Evolutionary conservation across 176 grass and related monocot genomes (phyloP).

Genomic region (Cenchrus fungigraminus): DNA sequence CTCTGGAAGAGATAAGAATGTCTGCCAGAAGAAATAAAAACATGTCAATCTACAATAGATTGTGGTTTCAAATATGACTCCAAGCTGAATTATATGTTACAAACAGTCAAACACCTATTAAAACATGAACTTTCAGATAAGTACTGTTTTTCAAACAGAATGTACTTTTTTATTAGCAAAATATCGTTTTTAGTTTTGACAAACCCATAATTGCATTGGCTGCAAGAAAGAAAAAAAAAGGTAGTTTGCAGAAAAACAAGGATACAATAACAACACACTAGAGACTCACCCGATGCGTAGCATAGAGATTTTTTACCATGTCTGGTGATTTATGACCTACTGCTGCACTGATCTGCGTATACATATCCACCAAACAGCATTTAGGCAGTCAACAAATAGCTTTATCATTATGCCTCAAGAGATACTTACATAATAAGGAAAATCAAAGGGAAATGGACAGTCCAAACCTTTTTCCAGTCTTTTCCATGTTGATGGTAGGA

Average conservation of each 20-base stretch:
- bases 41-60: conserved; percentile 27
- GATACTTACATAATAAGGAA: background rate
- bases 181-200: conserved; percentile 20
- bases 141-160: background rate
- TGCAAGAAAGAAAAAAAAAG: background rate
- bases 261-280: background rate
- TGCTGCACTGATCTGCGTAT: conserved; percentile 44
- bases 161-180: conserved; percentile 16
- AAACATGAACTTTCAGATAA: conserved; percentile 18
- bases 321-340: conserved; percentile 50
- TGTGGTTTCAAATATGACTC: background rate
- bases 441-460: background rate
- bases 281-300: conserved; percentile 56
- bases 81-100: background rate
- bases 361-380: conserved; percentile 4
- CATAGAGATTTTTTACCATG: conserved; percentile 54
- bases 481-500: conserved; percentile 58
- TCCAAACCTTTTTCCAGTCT: conserved; percentile 64
- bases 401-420: background rate
- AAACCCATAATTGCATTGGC: background rate
- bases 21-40: conserved; percentile 47
- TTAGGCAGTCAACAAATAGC: conserved; percentile 1
- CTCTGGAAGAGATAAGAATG: conserved; percentile 74
- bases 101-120: background rate
- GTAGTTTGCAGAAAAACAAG: background rate